Evolutionary conservation across 2,329 filamentous ascomycete species (phyloP).

Genomic region (Neurospora crassa): DNA sequence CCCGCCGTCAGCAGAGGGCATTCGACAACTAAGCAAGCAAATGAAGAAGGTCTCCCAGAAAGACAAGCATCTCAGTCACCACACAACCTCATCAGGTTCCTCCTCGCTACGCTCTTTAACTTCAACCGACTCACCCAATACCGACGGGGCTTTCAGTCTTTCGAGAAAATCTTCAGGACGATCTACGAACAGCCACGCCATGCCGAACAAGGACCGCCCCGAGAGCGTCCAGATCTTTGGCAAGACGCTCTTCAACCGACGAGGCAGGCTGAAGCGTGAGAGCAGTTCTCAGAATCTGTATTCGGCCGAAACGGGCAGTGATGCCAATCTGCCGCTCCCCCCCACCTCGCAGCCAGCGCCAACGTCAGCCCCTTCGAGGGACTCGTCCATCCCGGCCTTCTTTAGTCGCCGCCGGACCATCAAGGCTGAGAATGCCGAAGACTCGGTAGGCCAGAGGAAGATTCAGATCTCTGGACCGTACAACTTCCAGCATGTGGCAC

Average conservation of each 20-base stretch:
- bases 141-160: slow-evolving; percentile 34
- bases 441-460: slow-evolving; percentile 27
- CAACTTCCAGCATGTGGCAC: slow-evolving; percentile 57
- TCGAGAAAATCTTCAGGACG: slow-evolving; percentile 47
- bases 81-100: slow-evolving; percentile 44
- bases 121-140: slow-evolving; percentile 28
- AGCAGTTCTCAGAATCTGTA: slow-evolving; percentile 38
- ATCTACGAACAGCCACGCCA: slow-evolving; percentile 40
- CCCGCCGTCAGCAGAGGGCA: slow-evolving; percentile 49
- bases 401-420: slow-evolving; percentile 39
- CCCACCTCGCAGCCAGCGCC: slow-evolving; percentile 18
- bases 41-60: slow-evolving; percentile 43
- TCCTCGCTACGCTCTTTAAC: slow-evolving; percentile 41
- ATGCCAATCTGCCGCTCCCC: slow-evolving; percentile 15
- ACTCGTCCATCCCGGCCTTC: slow-evolving; percentile 39
- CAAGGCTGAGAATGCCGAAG: slow-evolving; percentile 23
- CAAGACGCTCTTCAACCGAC: slow-evolving; percentile 49
- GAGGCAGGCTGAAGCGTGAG: slow-evolving; percentile 41
- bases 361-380: slow-evolving; percentile 21
- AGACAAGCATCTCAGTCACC: slow-evolving; percentile 36
- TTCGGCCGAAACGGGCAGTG: slow-evolving; percentile 29
- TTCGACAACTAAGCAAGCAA: slow-evolving; percentile 49
- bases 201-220: slow-evolving; percentile 42
- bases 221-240: slow-evolving; percentile 52
- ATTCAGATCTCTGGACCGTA: slow-evolving; percentile 53